A percentile compares a stretch with the other conserved stretches of the same genome.
Conservation (phyloP, 352 stramenopile genomes). For the Phytophthora palmivora region DNA sequence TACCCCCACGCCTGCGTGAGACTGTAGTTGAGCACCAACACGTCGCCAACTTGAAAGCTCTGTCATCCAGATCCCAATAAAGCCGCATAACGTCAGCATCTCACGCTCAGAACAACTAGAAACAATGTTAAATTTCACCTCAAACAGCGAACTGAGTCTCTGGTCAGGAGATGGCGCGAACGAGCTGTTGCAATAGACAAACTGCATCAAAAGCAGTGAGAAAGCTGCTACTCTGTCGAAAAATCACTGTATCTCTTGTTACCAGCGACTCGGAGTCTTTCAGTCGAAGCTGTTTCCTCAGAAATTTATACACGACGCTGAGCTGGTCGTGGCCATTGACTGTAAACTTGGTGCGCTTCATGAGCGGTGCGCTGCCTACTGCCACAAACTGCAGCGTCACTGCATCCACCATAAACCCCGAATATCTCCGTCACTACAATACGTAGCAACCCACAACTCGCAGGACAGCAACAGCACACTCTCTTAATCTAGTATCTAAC, state of each 20-base stretch:
- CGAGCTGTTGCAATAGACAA: constrained; percentile 90
- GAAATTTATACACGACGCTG: constrained; percentile 88
- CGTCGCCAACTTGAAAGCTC: constrained; percentile 84
- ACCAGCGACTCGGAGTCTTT: constrained; percentile 81
- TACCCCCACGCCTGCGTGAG: constrained; percentile 86
- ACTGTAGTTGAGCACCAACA: constrained; percentile 90
- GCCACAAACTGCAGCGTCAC: constrained; percentile 88
- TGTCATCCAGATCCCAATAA: constrained; percentile 18
- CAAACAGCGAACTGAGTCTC: constrained; percentile 75
- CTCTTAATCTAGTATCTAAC: not conserved
- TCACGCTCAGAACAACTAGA: not conserved
- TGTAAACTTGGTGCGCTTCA: constrained; percentile 91
- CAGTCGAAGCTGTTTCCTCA: constrained; percentile 83
- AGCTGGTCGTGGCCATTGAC: constrained; percentile 77
- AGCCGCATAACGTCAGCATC: not conserved
- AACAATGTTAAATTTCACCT: constrained; percentile 44
- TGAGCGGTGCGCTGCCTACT: constrained; percentile 79
- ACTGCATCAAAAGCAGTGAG: constrained; percentile 44
- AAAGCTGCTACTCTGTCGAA: not conserved
- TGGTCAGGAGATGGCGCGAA: constrained; percentile 87
- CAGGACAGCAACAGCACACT: not conserved
- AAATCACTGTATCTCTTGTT: not conserved
- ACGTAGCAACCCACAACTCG: not conserved
- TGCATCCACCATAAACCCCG: constrained; percentile 15
- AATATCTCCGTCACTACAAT: constrained; percentile 2